Evolutionary conservation across 2,329 filamentous ascomycete species (phyloP).

Genomic region (Teratosphaeriaceae sp.): DNA sequence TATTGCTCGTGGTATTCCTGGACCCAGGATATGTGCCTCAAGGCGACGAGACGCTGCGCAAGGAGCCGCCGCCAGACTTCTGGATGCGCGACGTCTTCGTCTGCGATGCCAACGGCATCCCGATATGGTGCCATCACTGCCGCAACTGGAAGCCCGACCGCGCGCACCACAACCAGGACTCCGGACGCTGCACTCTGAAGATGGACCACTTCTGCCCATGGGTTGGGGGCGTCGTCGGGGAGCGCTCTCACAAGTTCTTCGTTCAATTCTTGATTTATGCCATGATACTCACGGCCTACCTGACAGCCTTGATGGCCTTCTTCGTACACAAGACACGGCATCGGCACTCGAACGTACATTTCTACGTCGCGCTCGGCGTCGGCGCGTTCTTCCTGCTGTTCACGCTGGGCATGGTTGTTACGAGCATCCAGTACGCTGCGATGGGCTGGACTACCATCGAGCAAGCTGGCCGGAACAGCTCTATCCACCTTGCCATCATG

Average conservation of each 20-base stretch:
- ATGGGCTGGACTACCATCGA: constrained; percentile 83
- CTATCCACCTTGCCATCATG: constrained; percentile 68
- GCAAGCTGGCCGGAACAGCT: constrained; percentile 55
- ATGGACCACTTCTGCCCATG: constrained; percentile 97
- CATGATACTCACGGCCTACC: constrained; percentile 57
- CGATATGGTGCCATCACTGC: constrained; percentile 79
- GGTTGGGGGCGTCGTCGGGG: constrained; percentile 88
- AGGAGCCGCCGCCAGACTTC: constrained; percentile 56
- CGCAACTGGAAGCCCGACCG: constrained; percentile 83
- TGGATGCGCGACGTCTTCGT: constrained; percentile 79
- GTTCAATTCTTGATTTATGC: constrained; percentile 77
- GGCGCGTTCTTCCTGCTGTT: constrained; percentile 75
- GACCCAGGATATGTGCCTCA: constrained; percentile 70
- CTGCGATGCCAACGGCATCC: constrained; percentile 76
- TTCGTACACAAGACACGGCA: constrained; percentile 47
- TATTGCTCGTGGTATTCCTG: constrained; percentile 59
- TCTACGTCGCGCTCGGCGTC: constrained; percentile 61
- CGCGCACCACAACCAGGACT: constrained; percentile 77
- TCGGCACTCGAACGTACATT: constrained; percentile 48
- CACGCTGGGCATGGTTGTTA: constrained; percentile 66
- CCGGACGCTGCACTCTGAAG: constrained; percentile 73
- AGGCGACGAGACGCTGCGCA: constrained; percentile 32
- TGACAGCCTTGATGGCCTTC: constrained; percentile 57
- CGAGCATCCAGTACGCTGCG: constrained; percentile 62
- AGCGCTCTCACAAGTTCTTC: constrained; percentile 81